Evolutionary conservation across 495 filamentous ascomycete species (phyloP), one percentile per base, ranked within the genome.

Genomic region (Aspergillus saccharolyticus): DNA sequence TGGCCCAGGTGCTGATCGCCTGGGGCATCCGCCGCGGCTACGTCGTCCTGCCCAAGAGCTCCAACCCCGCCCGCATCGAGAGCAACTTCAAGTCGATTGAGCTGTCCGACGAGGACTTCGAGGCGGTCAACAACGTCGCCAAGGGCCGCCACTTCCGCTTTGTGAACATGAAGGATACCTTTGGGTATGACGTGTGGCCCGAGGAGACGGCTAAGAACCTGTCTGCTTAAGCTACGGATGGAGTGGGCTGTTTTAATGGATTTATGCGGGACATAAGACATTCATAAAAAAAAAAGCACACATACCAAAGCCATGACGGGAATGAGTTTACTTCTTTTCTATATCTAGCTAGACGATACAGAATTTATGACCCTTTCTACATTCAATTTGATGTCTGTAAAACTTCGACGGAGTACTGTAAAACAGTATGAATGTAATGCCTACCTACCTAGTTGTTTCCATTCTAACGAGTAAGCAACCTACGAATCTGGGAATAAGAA

Each of bases 141-240:
- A 73, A 82, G 64, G 77, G 78, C 42, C 80, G 85, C 52, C 80
- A 85, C 64, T 78, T 75, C 55, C 80, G 88, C 54, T 90, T 91
- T 66, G 86, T 91, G 43, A 89, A 91, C 71, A 90, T 90, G 87
- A 90, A 88, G 75, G 85, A 90, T 54, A 81, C 78, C 52, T 83
- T 84, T 64, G 83, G 78, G 15, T 83, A 80, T 60, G 70, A 77
- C 46, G 70, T 76, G 25, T 78, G 76, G 76, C 73, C 74, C 22
- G 70, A 77, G 65, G 76, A 78, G 73, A 70, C 72, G 39, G 72
- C 70, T 39, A 68, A 67, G 65, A 62, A 73, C 50, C 46, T 74
- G 43, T 76, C 72, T 53, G 69, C 68, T 52, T 76, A 67, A 62
- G 45, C 9, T 9, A 42, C 25, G 30, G 10, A 18, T 20, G 18